Base-by-base conservation (phyloP, 768 basidiomycete genomes). In the Mrakia frigida region DNA sequence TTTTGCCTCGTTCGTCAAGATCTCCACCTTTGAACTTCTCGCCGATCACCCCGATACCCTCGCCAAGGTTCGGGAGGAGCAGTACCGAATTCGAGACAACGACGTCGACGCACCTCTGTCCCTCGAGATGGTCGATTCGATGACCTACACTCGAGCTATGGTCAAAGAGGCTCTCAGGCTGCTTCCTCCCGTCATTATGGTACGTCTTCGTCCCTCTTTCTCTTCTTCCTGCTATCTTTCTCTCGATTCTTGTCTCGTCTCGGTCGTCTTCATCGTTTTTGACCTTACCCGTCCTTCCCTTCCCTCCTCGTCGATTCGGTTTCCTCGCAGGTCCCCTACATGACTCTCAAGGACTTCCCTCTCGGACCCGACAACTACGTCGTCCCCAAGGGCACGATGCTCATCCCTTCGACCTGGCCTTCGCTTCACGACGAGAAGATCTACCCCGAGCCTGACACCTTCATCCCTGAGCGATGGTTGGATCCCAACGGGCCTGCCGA, bases 131-230 rank as follows among this genome's bases (percentile, higher is more conserved):
- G 82, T 98, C 79, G 95, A 97, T 73, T 85, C 93, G 78, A 97
- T 97, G 94, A 87, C 90, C 28, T 99, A 98, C 82, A 87, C 97
- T 53, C 88, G 89, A 80, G 96, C 97, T 4, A 89, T 93, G 77
- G 91, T 98, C 78, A 96, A 94, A 85, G 97, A 98, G 85, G 92
- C 91, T 79, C 86, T 98, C 83, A 88, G 97, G 46, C 85, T 93
- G 73, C 91, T 91, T 83, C 96, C 97, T 56, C 95, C 97, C 7
- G 97, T 98, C 39, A 91, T 92, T 39, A 98, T 98, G 96, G 96
- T 94, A 78, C 77, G 85, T 82, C n/a, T 31, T 6, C 28, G 52
- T 77, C 80, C 46, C 11, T 21, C 46, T 21, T 9, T 21, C 46
- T 14, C 0, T 21, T 6, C 18, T 50, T 50, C 46, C 4, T 16